phyloP scores from a whole-genome alignment of 1,284 basidiomycete genomes.

The Austropuccinia psidii region DNA sequence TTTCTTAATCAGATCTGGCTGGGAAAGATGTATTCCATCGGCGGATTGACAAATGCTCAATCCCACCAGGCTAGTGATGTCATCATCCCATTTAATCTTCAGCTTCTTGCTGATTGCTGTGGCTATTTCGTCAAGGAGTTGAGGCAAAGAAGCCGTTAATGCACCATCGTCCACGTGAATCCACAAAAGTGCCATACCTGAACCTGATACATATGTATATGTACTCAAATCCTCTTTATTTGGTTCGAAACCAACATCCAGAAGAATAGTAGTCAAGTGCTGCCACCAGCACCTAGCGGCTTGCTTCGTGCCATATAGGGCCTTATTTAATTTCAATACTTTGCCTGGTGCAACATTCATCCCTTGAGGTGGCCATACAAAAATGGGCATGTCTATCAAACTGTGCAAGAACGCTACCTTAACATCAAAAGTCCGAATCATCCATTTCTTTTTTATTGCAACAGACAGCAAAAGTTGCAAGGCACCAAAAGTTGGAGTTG shows the following conservation, averaged over 20 bases:
- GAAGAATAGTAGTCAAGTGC: too few relatives aligned
- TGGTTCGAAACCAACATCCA: too few relatives aligned
- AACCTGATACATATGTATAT: neutral
- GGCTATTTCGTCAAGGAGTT: neutral
- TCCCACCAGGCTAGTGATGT: neutral
- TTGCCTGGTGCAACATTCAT: neutral
- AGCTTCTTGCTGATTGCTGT: neutral
- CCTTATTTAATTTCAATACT: neutral
- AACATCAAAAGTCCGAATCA: too few relatives aligned
- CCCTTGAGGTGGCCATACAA: neutral
- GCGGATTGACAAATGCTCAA: neutral
- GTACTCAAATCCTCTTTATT: neutral
- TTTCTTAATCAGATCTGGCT: neutral
- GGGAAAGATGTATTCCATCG: neutral
- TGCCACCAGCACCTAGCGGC: conserved; percentile 10
- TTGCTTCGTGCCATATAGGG: conserved; percentile 6
- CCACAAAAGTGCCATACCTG: neutral
- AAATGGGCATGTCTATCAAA: too few relatives aligned
- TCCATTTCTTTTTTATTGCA: too few relatives aligned
- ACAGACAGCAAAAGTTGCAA: too few relatives aligned
- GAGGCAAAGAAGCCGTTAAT: neutral
- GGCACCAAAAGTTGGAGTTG: too few relatives aligned
- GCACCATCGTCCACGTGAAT: too few relatives aligned
- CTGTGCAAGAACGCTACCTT: too few relatives aligned
- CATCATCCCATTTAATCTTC: neutral